These are phyloP conservation scores for Boletus barrowsii DNA, from an alignment of 768 basidiomycete species.

Conservation along the genomic window DNA sequence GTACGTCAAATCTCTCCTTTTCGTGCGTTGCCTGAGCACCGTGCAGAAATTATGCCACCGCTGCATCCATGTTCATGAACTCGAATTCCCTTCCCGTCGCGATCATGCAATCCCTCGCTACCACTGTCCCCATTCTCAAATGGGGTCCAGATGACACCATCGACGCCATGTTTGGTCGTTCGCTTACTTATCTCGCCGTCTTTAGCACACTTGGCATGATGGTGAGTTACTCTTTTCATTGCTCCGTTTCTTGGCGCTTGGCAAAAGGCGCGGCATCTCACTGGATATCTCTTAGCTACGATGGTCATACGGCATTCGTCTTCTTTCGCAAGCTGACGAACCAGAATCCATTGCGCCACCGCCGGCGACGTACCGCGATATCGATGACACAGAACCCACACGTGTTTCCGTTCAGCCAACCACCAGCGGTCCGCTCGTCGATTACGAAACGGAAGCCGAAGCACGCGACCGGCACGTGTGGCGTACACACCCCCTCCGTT, in stretches of 20 bases:
- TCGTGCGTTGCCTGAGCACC: neutral
- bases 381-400: neutral
- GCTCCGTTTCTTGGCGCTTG: neutral
- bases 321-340: conserved; percentile 55
- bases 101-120: conserved; percentile 84
- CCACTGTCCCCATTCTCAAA: conserved; percentile 77
- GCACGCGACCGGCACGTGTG: neutral
- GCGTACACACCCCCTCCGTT: neutral
- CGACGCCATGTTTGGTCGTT: conserved; percentile 89
- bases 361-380: conserved; percentile 8
- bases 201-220: conserved; percentile 97
- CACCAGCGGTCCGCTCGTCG: conserved; percentile 4
- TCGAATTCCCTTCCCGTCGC: conserved; percentile 95
- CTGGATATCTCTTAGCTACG: conserved; percentile 53
- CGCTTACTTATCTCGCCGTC: conserved; percentile 84
- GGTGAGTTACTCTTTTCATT: conserved; percentile 44
- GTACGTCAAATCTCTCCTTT: conserved; percentile 37
- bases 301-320: conserved; percentile 90
- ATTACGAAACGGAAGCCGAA: conserved; percentile 5
- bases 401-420: neutral
- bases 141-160: conserved; percentile 80
- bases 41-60: conserved; percentile 70
- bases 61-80: conserved; percentile 89
- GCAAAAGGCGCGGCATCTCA: neutral
- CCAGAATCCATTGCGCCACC: neutral